phyloP scores from a whole-genome alignment of 306 rosid species.

The Elaeagnus macrophylla region DNA sequence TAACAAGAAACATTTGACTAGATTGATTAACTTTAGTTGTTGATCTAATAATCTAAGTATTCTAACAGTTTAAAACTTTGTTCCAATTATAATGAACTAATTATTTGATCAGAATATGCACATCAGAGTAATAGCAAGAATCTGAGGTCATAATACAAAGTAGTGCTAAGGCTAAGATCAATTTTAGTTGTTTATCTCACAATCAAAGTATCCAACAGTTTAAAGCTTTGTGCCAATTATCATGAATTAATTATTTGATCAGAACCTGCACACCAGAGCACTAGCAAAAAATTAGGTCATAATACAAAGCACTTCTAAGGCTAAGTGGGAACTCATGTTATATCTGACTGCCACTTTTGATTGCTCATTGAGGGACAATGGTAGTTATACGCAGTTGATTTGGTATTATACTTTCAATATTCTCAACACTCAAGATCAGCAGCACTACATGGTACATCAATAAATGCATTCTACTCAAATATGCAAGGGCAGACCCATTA shows the following conservation, averaged over 20 bases:
- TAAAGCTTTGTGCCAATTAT: neutral
- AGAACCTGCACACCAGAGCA: neutral
- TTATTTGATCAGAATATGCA: neutral
- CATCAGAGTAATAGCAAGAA: conserved; percentile 1
- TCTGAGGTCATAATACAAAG: neutral
- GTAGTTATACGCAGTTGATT: conserved; percentile 3
- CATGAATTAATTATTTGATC: neutral
- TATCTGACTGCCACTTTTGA: neutral
- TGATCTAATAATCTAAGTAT: conserved; percentile 19
- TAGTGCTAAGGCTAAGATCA: conserved; percentile 6
- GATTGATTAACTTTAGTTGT: conserved; percentile 10
- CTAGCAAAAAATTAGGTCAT: neutral
- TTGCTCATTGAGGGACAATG: neutral
- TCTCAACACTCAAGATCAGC: conserved; percentile 1
- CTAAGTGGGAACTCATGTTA: neutral
- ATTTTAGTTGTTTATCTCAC: conserved; percentile 16
- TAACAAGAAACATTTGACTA: neutral
- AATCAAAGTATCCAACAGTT: conserved; percentile 18
- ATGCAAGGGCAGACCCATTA: neutral
- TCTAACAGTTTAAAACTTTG: conserved; percentile 13
- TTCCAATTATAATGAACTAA: neutral
- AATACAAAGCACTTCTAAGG: conserved; percentile 1
- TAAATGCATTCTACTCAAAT: conserved; percentile 4
- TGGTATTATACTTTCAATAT: conserved; percentile 1
- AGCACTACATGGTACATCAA: neutral